A percentile compares a stretch with the other conserved stretches of the same genome.
Evolutionary conservation across 2,329 filamentous ascomycete species (phyloP).

Genomic region (Fonsecaea multimorphosa): DNA sequence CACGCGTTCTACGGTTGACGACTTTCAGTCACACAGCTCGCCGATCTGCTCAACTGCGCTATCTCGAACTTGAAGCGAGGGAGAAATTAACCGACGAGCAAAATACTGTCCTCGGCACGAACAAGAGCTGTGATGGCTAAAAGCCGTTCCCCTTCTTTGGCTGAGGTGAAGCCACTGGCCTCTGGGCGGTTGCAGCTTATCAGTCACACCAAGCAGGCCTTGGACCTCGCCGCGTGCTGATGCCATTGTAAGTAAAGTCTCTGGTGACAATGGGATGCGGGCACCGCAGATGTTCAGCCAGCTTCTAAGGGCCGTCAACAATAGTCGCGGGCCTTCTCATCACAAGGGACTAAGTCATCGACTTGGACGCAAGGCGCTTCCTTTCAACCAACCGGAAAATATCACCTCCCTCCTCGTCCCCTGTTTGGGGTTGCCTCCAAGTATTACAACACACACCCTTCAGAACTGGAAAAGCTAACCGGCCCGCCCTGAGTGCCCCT

Average conservation of each 20-base stretch:
- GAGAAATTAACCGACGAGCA: not conserved
- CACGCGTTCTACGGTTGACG: not conserved
- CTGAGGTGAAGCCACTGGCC: not conserved
- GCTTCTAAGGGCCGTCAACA: not conserved
- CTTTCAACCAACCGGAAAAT: conserved; percentile 2
- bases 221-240: not conserved
- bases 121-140: not conserved
- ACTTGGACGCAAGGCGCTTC: not conserved
- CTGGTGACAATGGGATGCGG: not conserved
- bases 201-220: not conserved
- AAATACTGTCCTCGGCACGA: not conserved
- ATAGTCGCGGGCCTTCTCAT: not conserved
- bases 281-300: not conserved
- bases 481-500: not conserved
- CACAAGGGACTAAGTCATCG: not conserved
- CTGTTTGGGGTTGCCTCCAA: not conserved
- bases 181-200: not conserved
- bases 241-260: not conserved
- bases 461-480: not conserved
- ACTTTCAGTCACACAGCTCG: not conserved
- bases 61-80: not conserved
- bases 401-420: not conserved
- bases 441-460: too few species aligned
- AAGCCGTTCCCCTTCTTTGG: not conserved
- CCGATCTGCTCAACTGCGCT: not conserved